A percentile compares a stretch with the other conserved stretches of the same genome.
Evolutionary conservation across 805 yeast species (phyloP).

Genomic region (Kregervanrija pseudodelftensis): DNA sequence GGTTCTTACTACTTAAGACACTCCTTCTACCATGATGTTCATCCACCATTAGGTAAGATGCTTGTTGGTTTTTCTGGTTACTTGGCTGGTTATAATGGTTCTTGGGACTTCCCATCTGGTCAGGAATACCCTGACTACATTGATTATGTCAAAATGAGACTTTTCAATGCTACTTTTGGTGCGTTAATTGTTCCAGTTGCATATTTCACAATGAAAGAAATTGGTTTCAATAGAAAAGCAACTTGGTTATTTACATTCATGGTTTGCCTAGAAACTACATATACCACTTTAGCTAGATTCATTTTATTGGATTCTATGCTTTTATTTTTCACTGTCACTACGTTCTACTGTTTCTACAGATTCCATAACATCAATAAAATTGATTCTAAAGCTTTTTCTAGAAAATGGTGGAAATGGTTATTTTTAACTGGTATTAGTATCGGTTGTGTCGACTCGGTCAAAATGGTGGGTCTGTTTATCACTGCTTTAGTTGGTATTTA

Average conservation of each 20-base stretch:
- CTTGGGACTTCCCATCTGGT: slow-evolving; percentile 86
- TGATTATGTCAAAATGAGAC: slow-evolving; percentile 79
- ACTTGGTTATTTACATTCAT: slow-evolving; percentile 74
- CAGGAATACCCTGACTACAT: slow-evolving; percentile 65
- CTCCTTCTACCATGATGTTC: slow-evolving; percentile 81
- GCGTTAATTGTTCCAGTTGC: slow-evolving; percentile 82
- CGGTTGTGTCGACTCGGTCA: slow-evolving; percentile 88
- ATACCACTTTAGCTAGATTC: slow-evolving; percentile 79
- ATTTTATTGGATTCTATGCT: slow-evolving; percentile 89
- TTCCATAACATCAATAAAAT: slow-evolving; percentile 55
- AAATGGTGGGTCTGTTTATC: slow-evolving; percentile 94
- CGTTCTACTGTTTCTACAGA: slow-evolving; percentile 64
- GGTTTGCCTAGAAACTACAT: slow-evolving; percentile 77
- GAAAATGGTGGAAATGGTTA: slow-evolving; percentile 94
- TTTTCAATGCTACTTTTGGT: slow-evolving; percentile 79
- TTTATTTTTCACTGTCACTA: slow-evolving; percentile 79
- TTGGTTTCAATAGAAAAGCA: slow-evolving; percentile 65
- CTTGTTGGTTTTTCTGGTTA: slow-evolving; percentile 72
- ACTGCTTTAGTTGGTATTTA: slow-evolving; percentile 86
- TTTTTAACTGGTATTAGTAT: slow-evolving; percentile 74
- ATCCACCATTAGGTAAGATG: slow-evolving; percentile 83
- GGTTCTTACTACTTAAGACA: slow-evolving; percentile 75
- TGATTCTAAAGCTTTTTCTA: slow-evolving; percentile 43
- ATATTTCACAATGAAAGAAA: slow-evolving; percentile 69
- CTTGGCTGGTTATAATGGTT: slow-evolving; percentile 80